A percentile compares a stretch with the other conserved stretches of the same genome.
These are phyloP conservation scores for Ascodesmis nigricans DNA, from an alignment of 495 filamentous ascomycete species.

Conservation along the genomic window DNA sequence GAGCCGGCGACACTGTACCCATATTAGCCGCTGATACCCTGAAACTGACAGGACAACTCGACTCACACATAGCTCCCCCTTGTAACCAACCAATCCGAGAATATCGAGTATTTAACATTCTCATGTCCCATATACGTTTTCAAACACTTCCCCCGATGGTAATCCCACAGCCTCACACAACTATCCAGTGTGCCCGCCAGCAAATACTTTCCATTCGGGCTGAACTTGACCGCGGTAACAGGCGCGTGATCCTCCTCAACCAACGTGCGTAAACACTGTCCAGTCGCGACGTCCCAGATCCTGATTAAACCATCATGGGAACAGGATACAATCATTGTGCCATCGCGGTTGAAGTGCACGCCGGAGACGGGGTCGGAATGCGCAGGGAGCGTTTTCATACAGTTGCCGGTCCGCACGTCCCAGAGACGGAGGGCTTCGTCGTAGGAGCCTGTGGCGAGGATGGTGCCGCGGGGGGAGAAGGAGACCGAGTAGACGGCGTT, in stretches of 20 bases:
- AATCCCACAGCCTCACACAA: constrained; percentile 82
- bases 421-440: constrained; percentile 93
- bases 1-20: constrained; percentile 40
- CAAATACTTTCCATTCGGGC: constrained; percentile 79
- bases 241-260: constrained; percentile 92
- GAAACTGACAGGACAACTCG: constrained; percentile 30
- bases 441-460: constrained; percentile 81
- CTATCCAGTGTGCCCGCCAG: constrained; percentile 80
- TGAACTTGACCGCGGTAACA: constrained; percentile 75
- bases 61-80: constrained; percentile 23
- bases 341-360: constrained; percentile 79
- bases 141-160: constrained; percentile 63
- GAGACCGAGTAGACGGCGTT: constrained; percentile 87
- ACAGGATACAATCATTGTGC: constrained; percentile 75
- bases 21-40: not conserved
- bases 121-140: constrained; percentile 94
- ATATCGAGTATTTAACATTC: constrained; percentile 64
- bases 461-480: constrained; percentile 91
- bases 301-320: constrained; percentile 76
- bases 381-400: constrained; percentile 79
- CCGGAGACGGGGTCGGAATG: constrained; percentile 88
- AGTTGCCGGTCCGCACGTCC: constrained; percentile 65
- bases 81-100: constrained; percentile 52
- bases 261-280: constrained; percentile 81
- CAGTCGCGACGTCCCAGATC: constrained; percentile 88